Conservation (phyloP, 2,329 filamentous ascomycete genomes). For the Alternaria dauci region DNA sequence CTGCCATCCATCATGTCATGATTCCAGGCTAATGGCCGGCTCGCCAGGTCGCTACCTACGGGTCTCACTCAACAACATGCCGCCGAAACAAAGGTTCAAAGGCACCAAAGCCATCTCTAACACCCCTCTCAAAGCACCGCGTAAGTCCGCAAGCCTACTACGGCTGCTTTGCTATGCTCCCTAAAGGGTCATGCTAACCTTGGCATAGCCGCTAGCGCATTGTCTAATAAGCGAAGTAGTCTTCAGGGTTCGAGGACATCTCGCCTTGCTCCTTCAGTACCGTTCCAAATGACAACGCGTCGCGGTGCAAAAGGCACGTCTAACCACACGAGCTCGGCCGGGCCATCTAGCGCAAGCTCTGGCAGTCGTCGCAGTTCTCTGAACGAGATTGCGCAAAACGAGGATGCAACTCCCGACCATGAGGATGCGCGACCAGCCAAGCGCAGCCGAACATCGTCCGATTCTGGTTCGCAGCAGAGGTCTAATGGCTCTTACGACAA, state of each 20-base stretch:
- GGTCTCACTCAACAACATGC: slow-evolving; percentile 35
- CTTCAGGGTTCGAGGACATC: slow-evolving; percentile 45
- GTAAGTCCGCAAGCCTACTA: slow-evolving; percentile 28
- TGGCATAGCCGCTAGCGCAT: slow-evolving; percentile 48
- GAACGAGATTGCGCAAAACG: slow-evolving; percentile 42
- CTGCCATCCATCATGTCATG: slow-evolving; percentile 6
- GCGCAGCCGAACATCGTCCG: slow-evolving; percentile 50
- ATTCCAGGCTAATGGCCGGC: slow-evolving; percentile 31
- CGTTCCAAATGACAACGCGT: slow-evolving; percentile 60
- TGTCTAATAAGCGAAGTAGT: slow-evolving; percentile 50
- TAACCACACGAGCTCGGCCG: slow-evolving; percentile 46
- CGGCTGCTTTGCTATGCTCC: slow-evolving; percentile 24
- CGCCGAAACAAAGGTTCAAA: slow-evolving; percentile 46
- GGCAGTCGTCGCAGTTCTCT: slow-evolving; percentile 53
- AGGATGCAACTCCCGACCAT: slow-evolving; percentile 39
- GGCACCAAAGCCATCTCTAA: slow-evolving; percentile 27
- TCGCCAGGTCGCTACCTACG: slow-evolving; percentile 12
- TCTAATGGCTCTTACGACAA: slow-evolving; percentile 43
- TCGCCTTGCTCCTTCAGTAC: slow-evolving; percentile 57
- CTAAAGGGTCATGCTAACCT: slow-evolving; percentile 43
- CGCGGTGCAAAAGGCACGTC: slow-evolving; percentile 52
- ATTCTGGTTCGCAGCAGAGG: slow-evolving; percentile 47
- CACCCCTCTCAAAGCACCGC: slow-evolving; percentile 26
- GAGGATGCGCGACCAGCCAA: slow-evolving; percentile 50
- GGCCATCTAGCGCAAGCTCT: slow-evolving; percentile 45